A percentile compares a stretch with the other conserved stretches of the same genome.
Evolutionary conservation across 2,329 filamentous ascomycete species (phyloP).

Genomic region (Pestalotiopsis sp.): DNA sequence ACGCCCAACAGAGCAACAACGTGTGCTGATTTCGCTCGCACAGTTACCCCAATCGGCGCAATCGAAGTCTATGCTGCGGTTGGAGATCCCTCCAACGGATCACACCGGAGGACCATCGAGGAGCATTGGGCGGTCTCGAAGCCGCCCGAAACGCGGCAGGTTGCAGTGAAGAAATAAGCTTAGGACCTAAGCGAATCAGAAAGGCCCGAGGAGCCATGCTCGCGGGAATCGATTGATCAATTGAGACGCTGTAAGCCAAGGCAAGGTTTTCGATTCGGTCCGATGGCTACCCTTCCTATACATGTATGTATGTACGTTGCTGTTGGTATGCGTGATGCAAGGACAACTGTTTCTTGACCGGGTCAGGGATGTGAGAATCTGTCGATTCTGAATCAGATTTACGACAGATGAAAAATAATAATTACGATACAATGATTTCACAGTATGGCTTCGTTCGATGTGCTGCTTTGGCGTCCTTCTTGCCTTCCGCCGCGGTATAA

Average conservation of each 20-base stretch:
- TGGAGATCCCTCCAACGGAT: neutral
- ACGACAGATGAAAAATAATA: neutral
- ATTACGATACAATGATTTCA: neutral
- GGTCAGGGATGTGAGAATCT: neutral
- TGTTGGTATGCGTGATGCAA: neutral
- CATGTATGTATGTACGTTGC: neutral
- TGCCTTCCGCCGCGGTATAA: neutral
- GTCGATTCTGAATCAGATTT: neutral
- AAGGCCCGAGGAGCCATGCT: slow-evolving; percentile 5
- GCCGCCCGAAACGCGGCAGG: slow-evolving; percentile 7
- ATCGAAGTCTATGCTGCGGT: neutral
- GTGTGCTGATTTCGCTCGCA: neutral
- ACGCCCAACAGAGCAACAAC: neutral
- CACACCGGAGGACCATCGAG: neutral
- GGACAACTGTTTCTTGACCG: neutral
- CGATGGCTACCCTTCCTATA: neutral
- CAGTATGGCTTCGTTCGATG: neutral
- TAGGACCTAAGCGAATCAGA: slow-evolving; percentile 6
- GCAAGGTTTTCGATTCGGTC: slow-evolving; percentile 5
- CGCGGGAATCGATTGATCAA: neutral
- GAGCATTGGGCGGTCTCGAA: neutral
- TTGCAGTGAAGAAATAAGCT: slow-evolving; percentile 2
- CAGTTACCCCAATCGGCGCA: neutral
- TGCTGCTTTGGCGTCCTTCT: neutral
- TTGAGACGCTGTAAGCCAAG: neutral